Conservation (phyloP, 2,329 filamentous ascomycete species). For the Lojkania enalia region DNA sequence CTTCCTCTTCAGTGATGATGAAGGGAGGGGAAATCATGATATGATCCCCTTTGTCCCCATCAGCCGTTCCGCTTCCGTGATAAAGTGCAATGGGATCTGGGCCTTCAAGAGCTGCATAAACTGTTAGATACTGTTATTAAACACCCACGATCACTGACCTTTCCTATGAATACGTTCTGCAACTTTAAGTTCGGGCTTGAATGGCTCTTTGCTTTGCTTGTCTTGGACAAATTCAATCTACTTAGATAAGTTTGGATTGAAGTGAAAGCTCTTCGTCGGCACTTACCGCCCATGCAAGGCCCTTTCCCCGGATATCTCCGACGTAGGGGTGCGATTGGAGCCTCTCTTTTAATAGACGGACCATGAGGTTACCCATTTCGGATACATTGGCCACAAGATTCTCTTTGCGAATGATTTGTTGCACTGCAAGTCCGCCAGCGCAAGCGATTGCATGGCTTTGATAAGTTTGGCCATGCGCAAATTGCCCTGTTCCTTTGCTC, state of each 20-base stretch:
- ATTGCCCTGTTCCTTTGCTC: conserved; percentile 64
- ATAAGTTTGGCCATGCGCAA: conserved; percentile 66
- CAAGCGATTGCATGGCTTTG: conserved; percentile 64
- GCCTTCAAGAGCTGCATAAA: conserved; percentile 41
- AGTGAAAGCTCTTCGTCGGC: not conserved
- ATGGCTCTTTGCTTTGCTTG: conserved; percentile 58
- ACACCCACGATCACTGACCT: conserved; percentile 41
- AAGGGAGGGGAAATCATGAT: conserved; percentile 71
- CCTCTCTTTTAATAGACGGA: conserved; percentile 47
- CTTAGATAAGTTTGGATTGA: conserved; percentile 10
- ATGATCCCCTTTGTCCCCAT: conserved; percentile 67
- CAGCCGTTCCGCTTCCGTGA: conserved; percentile 63
- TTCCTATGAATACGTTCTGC: conserved; percentile 56
- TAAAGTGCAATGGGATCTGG: conserved; percentile 63
- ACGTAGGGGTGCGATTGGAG: conserved; percentile 56
- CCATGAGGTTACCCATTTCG: conserved; percentile 56
- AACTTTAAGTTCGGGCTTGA: conserved; percentile 51
- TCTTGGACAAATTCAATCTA: conserved; percentile 63
- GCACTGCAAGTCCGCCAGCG: conserved; percentile 65
- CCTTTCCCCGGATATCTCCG: conserved; percentile 63
- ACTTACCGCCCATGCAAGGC: conserved; percentile 61
- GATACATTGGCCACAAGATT: conserved; percentile 62
- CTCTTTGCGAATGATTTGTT: conserved; percentile 61
- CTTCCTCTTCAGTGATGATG: conserved; percentile 61
- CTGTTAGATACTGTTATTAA: conserved; percentile 9